Evolutionary conservation across 257 asterid genomes (phyloP).

Genomic region (Salvia hispanica): DNA sequence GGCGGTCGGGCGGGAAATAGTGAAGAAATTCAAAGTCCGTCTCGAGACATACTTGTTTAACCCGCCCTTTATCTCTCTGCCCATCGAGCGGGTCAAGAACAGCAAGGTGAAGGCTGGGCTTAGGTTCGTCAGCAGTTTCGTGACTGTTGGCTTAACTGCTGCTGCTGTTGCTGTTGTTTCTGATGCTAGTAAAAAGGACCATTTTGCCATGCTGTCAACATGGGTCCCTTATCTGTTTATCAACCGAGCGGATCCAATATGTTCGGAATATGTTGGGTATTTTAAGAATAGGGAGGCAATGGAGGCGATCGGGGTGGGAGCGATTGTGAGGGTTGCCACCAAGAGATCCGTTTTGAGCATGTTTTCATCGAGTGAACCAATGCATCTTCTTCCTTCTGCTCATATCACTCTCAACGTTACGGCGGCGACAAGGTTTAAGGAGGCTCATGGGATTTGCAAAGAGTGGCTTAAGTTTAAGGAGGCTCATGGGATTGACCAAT

Average conservation of each 20-base stretch:
- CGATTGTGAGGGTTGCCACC: constrained; percentile 59
- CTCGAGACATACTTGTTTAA: constrained; percentile 72
- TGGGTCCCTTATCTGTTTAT: constrained; percentile 79
- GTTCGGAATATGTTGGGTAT: constrained; percentile 62
- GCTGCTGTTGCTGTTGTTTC: constrained; percentile 41
- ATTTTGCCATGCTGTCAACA: constrained; percentile 42
- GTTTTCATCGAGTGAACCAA: constrained; percentile 43
- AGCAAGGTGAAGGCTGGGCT: constrained; percentile 57
- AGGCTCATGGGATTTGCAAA: no score
- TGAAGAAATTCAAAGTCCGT: constrained; percentile 18
- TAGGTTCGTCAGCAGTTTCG: constrained; percentile 49
- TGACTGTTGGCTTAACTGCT: constrained; percentile 52
- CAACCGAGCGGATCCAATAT: constrained; percentile 61
- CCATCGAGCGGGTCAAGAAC: constrained; percentile 46
- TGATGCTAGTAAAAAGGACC: constrained; percentile 25
- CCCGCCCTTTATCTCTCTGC: constrained; percentile 74
- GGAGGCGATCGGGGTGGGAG: constrained; percentile 54
- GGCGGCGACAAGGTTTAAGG: constrained; percentile 7
- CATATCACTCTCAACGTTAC: constrained; percentile 45
- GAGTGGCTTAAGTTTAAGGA: constrained; percentile 34
- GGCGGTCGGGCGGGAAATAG: constrained; percentile 56
- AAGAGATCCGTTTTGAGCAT: constrained; percentile 61
- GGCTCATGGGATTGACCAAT: constrained; percentile 71
- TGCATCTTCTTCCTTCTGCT: constrained; percentile 73
- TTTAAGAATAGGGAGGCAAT: constrained; percentile 68